Evolutionary conservation across 495 filamentous ascomycete genomes (phyloP), one percentile per base, ranked within the genome.

Genomic region (Talaromyces stipitatus): DNA sequence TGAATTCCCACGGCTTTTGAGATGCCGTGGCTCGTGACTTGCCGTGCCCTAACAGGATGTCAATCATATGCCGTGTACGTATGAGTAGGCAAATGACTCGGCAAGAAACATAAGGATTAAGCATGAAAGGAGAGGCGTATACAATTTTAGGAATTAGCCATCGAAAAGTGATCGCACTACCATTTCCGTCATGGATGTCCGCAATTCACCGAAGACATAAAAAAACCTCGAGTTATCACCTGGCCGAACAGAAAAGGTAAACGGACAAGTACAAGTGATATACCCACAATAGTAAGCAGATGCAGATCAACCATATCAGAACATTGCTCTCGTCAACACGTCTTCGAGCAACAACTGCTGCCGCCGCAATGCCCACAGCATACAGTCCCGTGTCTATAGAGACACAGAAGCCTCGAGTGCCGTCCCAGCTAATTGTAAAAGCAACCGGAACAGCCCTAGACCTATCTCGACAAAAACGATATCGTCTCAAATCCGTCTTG

Each of bases 401-500:
- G 47, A 50, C 26, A 28, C 47, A 50, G 14, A n/a, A 27, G 11
- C 23, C 26, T 4, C 14, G 26, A 29, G 23, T 18, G 8, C 24
- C 47, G 9, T 28, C 26, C 22, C 47, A 28, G 5, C 18, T 46
- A 0, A 12, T 46, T 8, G 43, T 46, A 10, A 46, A 46, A 46
- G 43, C 43, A 10, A 46, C 43, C 22, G 43, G 18, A 9, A 46
- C 43, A 46, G 18, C 43, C 10, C 43, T 50, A n/a, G 47, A n/a
- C 4, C 23, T 50, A 9, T 16, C 47, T 26, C 47, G 47, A 14
- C 28, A 54, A 24, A 54, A 54, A n/a, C 27, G 27, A 36, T 54
- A 33, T 9, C 50, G 50, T 3, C 26, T 72, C 7, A 69, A 62
- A 11, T 68, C 67, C 12, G 70, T 72, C 30, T 66, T 69, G 58